Conservation (phyloP, 2,329 filamentous ascomycete genomes). For the Rhynchosporium secalis region DNA sequence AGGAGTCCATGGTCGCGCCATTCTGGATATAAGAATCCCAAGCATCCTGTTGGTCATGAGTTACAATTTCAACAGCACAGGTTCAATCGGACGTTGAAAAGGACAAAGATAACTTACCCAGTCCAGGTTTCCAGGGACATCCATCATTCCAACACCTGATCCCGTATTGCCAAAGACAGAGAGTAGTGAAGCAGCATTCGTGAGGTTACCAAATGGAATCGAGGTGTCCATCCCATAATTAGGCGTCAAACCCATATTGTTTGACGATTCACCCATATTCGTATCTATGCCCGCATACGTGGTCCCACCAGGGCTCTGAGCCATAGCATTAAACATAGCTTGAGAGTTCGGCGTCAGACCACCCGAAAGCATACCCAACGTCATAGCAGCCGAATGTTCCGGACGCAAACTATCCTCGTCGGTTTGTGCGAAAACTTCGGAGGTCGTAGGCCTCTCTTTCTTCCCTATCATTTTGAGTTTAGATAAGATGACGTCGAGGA, state of each 20-base stretch:
- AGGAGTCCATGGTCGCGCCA: slow-evolving; percentile 42
- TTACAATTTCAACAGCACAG: neutral
- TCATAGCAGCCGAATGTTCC: slow-evolving; percentile 67
- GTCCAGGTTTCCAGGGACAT: slow-evolving; percentile 58
- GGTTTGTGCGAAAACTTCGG: slow-evolving; percentile 36
- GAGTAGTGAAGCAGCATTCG: slow-evolving; percentile 45
- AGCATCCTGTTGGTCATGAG: slow-evolving; percentile 52
- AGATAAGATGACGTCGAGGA: slow-evolving; percentile 80
- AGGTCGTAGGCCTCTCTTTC: slow-evolving; percentile 24
- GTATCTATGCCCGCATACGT: slow-evolving; percentile 36
- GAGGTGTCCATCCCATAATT: slow-evolving; percentile 39
- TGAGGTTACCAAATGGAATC: slow-evolving; percentile 34
- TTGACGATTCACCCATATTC: slow-evolving; percentile 36
- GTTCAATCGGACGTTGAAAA: neutral
- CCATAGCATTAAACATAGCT: slow-evolving; percentile 40
- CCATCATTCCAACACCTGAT: slow-evolving; percentile 49
- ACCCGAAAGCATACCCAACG: slow-evolving; percentile 65
- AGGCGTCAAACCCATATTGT: slow-evolving; percentile 45
- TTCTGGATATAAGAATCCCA: slow-evolving; percentile 71
- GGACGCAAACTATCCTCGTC: slow-evolving; percentile 56
- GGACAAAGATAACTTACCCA: slow-evolving; percentile 53
- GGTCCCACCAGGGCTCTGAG: slow-evolving; percentile 38
- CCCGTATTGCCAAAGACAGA: slow-evolving; percentile 50
- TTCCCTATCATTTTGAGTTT: slow-evolving; percentile 62
- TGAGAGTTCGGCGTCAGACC: slow-evolving; percentile 53